Conservation (phyloP, 106 monocot species). For the Alisma plantagoaquatica region DNA sequence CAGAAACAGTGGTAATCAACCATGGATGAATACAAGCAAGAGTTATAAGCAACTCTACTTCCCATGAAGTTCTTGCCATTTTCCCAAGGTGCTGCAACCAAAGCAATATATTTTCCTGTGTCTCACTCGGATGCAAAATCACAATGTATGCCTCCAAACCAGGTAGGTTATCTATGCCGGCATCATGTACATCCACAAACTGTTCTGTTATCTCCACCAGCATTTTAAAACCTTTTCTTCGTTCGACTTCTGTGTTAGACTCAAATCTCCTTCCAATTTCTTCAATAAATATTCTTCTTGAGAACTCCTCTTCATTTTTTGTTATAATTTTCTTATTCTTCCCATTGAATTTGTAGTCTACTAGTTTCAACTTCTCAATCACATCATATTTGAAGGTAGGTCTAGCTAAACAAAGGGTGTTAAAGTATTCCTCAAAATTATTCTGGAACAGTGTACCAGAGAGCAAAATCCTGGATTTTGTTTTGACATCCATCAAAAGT, state of each 20-base stretch:
- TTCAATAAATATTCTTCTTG: constrained; percentile 56
- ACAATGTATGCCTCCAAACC: constrained; percentile 55
- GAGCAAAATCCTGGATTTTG: constrained; percentile 53
- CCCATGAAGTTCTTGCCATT: constrained; percentile 32
- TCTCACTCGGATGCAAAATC: constrained; percentile 27
- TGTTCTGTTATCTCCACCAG: constrained; percentile 32
- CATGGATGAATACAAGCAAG: constrained; percentile 66
- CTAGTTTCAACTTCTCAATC: constrained; percentile 22
- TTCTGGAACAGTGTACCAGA: constrained; percentile 77
- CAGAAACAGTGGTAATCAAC: constrained; percentile 37
- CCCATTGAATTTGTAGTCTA: not conserved
- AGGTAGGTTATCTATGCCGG: constrained; percentile 34
- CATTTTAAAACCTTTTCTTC: constrained; percentile 36
- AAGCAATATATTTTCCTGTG: constrained; percentile 33
- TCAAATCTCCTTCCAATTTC: constrained; percentile 53
- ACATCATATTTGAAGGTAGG: constrained; percentile 45
- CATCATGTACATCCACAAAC: constrained; percentile 49
- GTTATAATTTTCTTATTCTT: not conserved
- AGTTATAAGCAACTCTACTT: constrained; percentile 43
- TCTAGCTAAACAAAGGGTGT: constrained; percentile 60
- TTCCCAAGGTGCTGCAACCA: constrained; percentile 30
- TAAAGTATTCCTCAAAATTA: constrained; percentile 81
- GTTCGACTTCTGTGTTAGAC: constrained; percentile 27
- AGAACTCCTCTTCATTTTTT: not conserved
- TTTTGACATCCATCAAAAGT: constrained; percentile 54